These are phyloP conservation scores for Populus nigra DNA, from an alignment of 345 rosid genomes.

Conservation along the genomic window DNA sequence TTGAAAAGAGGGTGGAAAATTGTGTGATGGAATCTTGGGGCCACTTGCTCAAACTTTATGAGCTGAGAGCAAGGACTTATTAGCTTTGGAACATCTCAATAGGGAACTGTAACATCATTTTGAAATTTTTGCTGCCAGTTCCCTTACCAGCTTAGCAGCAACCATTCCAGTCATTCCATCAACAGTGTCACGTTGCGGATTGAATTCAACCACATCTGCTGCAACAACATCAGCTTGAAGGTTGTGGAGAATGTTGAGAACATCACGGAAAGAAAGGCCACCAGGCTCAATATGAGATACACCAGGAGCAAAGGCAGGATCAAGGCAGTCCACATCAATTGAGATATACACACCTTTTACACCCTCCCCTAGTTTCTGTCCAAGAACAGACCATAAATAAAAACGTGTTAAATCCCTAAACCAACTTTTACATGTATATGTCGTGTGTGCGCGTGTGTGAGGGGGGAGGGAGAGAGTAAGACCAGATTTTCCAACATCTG, in stretches of 20 bases:
- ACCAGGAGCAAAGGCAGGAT: constrained; percentile 98
- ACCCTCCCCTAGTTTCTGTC: constrained; percentile 94
- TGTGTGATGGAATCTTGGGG: background rate
- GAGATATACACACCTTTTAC: constrained; percentile 92
- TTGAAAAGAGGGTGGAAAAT: background rate
- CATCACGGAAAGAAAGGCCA: constrained; percentile 90
- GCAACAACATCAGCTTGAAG: constrained; percentile 82
- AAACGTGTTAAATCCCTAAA: background rate
- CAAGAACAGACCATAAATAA: background rate
- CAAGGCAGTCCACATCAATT: constrained; percentile 88
- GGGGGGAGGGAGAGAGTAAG: constrained; percentile 4
- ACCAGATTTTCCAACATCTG: constrained; percentile 81
- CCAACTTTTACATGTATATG: background rate
- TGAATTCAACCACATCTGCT: constrained; percentile 94
- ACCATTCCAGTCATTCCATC: constrained; percentile 99
- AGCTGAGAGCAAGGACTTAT: background rate
- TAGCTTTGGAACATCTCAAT: background rate
- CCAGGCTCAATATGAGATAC: constrained; percentile 99
- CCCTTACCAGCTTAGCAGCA: constrained; percentile 95
- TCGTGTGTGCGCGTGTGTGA: background rate
- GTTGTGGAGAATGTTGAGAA: constrained; percentile 84
- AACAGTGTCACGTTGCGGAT: constrained; percentile 96
- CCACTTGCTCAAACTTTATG: background rate
- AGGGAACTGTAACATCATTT: constrained; percentile 31
- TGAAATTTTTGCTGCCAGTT: constrained; percentile 84